Base-by-base conservation (phyloP, 108 stramenopile genomes). In the Fistulifera pelliculosa region DNA sequence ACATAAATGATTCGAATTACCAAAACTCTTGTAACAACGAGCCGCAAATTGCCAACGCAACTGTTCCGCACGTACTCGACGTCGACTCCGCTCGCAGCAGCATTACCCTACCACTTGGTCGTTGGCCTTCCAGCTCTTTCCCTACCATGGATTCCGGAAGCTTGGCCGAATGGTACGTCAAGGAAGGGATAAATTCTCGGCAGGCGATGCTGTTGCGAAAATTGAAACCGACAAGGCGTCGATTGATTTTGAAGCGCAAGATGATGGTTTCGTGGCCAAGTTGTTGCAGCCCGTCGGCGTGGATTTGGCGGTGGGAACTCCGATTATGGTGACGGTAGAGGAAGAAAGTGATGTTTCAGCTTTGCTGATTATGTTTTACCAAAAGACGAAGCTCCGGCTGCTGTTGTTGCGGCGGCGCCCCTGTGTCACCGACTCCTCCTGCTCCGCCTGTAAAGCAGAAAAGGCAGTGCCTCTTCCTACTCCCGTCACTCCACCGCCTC, bases 191-290 rank as follows among this genome's bases (percentile, higher is more conserved):
- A 49, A 73, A 21, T 87, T 94, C 61, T 57, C 51, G 40, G 87
- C 96, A 2, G 98, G 98, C 28, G 92, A 93, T 42, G 73, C 88
- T n/a, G 42, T 99, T 39, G 91, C 89, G 65, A 90, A 90, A 17
- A 74, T 99, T 14, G 95, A 99, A 66, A 99, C 98, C 15, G 98
- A 99, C 73, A 99, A 99, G 75, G 96, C 98, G 25, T 96, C 94
- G 6, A 93, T 99, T 21, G 87, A 94, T 42, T 99, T 94, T 74
- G 99, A 98, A 50, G 84, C 90, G 2, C 94, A 96, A 64, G 99
- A 99, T 66, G 99, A 98, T 63, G 95, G 95, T 24, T 66, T 95
- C 18, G 49, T 98, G 18, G 99, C 96, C 16, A 97, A 94, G 75
- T 73, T 99, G 47, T 80, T 77, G 7, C 58, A 61, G 19, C 70